Base-by-base conservation (phyloP, 2,329 filamentous ascomycete genomes). In the Paramyrothecium roridum region DNA sequence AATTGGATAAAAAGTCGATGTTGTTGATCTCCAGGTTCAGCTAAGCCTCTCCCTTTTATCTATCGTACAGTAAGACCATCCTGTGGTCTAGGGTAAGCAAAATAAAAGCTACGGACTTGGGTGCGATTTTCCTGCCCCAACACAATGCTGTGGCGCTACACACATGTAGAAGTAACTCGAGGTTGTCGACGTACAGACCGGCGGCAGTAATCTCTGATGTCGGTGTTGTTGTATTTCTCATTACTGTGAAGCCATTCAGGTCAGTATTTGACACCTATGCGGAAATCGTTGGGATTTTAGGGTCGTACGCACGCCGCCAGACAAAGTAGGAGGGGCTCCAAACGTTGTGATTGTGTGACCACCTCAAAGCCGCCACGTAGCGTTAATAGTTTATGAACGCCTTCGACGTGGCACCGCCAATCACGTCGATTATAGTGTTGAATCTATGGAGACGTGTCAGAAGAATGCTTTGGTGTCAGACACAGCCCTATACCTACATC, bases 141-240 rank as follows among this genome's bases (percentile, higher is more conserved):
- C n/a, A n/a, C n/a, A n/a, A 26, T 1, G 48, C 59, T 7, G 50
- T 26, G 22, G 52, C 50, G 50, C 65, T 10, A 30, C 26, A 67
- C 1, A 61, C 23, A 3, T 66, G 23, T 13, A 67, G 13, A 1
- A 70, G 57, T 26, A 62, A 55, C 8, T 68, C 61, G 11, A 70
- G 52, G 2, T 67, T 59, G 2, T 65, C 63, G 16, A 68, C 50
- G 37, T 69, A 65, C 7, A 53, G 52, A 6, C 51, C 54, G 1
- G 65, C 58, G 40, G 65, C 65, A 8, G 61, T 33, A 17, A 74
- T 59, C 47, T 71, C 59, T 20, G 64, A 60, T 22, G 71, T 65
- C 4, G 72, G 71, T 1, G 65, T 70, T 2, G 72, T 70, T 2
- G 72, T 75, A 52, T 76, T 70, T 2, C 64, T 68, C 6, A 73